Evolutionary conservation across 1,284 basidiomycete species (phyloP), one percentile per base, ranked within the genome.

Genomic region (Cryptococcus wingfieldii): DNA sequence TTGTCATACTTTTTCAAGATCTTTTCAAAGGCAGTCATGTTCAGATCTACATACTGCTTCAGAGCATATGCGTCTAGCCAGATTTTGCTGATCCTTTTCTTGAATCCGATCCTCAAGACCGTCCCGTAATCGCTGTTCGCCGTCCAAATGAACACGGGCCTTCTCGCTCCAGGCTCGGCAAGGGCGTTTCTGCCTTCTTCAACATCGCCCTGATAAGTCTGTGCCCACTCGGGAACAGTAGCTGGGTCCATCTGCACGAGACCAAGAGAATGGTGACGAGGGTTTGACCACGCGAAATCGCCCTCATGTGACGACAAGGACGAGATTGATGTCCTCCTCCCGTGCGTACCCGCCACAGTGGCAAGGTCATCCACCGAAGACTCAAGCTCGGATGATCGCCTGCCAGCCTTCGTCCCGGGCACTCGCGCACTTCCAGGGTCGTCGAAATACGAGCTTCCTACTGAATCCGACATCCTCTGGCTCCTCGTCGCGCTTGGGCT

Each of bases 1-100:
- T 98, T 98, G 82, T 98, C 95, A 71, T 96, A 97, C 88, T 98
- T 98, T 77, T 98, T 98, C 68, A 97, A 74, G 41, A 97, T 95
- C 81, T 98, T 98, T 67, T 91, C 85, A 78, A 98, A 91, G 0
- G 94, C 96, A 0, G 90, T 90, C 70, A 90, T 83, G 77, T 98
- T 98, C 54, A 98, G 81, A 67, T 97, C 90, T 49, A 93, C 86
- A 66, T 93, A 99, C n/a, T 92, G 89, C 73, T 84, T 85, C 55
- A 98, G 82, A 38, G 89, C 87, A n/a, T 87, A 88, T 47, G 88
- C 81, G 1, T 85, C 81, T 42, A 93, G 86, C 74, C 90, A 97
- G n/a, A 94, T 80, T 47, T 83, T 86, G 1, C 90, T 90, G 57
- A 98, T 92, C 61, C 88, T 82, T 59, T 92, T 85, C 79, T 98